Percentiles rank a stretch among this genome's conserved stretches.
Conservation (phyloP, 208 protist genomes). For the Porcisia hertigi region DNA sequence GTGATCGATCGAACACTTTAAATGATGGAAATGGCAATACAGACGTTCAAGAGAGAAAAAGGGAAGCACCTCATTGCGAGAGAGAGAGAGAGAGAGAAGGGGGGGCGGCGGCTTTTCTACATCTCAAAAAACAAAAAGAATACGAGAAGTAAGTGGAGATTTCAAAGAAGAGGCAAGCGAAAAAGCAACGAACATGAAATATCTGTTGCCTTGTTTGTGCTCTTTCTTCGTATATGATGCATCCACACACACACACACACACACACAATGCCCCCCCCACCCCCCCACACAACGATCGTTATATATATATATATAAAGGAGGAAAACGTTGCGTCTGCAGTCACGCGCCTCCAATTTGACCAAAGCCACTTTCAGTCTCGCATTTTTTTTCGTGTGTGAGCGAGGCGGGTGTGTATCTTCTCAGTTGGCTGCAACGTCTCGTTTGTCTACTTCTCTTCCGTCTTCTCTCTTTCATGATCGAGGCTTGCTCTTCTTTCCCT, state of each 20-base stretch:
- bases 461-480: background rate
- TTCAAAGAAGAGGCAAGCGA: background rate
- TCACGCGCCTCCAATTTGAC: too few species aligned
- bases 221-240: background rate
- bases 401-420: background rate
- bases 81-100: background rate
- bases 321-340: too few species aligned
- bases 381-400: background rate
- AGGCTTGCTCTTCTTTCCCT: background rate
- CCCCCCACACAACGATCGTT: too few species aligned
- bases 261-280: too few species aligned
- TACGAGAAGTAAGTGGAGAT: background rate
- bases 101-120: too few species aligned
- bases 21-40: background rate
- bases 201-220: background rate
- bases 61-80: background rate
- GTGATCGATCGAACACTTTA: background rate
- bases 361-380: too few species aligned
- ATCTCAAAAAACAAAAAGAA: background rate
- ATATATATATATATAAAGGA: too few species aligned
- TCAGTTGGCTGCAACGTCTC: background rate
- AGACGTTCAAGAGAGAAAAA: background rate
- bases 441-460: background rate
- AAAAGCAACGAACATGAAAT: background rate
- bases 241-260: background rate